A percentile compares a stretch with the other conserved stretches of the same genome.
Evolutionary conservation across 768 basidiomycete species (phyloP).

Genomic region (Tulasnella sp.): DNA sequence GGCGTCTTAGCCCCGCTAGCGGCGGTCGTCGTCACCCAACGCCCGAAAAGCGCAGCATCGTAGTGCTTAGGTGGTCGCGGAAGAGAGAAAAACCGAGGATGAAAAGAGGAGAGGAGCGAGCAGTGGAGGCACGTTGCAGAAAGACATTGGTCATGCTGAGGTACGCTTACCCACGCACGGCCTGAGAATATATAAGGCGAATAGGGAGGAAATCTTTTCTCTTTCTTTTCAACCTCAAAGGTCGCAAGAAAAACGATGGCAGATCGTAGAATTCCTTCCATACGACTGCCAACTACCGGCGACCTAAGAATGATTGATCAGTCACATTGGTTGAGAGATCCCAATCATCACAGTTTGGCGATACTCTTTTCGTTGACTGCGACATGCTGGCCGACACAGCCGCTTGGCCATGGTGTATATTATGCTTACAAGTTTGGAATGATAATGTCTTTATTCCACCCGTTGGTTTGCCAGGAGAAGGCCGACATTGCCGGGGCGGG

Average conservation of each 20-base stretch:
- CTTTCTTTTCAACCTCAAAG: background rate
- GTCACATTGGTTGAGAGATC: conserved; percentile 19
- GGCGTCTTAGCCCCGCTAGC: conserved; percentile 8
- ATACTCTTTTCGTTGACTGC: conserved; percentile 12
- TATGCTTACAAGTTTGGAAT: background rate
- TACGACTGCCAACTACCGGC: background rate
- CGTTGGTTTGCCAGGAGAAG: background rate
- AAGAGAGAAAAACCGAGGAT: background rate
- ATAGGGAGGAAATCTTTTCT: background rate
- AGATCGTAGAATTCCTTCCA: background rate
- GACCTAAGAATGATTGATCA: background rate
- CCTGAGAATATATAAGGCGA: background rate
- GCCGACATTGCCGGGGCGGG: background rate
- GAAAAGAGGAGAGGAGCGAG: background rate
- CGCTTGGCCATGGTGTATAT: background rate
- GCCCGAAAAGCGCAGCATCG: background rate
- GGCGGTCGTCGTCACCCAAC: background rate
- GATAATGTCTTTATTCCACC: background rate
- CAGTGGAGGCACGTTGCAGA: background rate
- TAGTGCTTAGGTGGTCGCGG: background rate
- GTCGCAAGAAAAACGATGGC: conserved; percentile 14
- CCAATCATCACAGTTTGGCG: background rate
- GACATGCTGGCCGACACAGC: background rate
- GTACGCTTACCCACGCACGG: conserved; percentile 17
- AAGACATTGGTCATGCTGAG: background rate